Percentiles rank a stretch among this genome's conserved stretches.
These are phyloP conservation scores for Melocanna baccifera DNA, from an alignment of 176 grass and related monocot genomes.

Conservation along the genomic window DNA sequence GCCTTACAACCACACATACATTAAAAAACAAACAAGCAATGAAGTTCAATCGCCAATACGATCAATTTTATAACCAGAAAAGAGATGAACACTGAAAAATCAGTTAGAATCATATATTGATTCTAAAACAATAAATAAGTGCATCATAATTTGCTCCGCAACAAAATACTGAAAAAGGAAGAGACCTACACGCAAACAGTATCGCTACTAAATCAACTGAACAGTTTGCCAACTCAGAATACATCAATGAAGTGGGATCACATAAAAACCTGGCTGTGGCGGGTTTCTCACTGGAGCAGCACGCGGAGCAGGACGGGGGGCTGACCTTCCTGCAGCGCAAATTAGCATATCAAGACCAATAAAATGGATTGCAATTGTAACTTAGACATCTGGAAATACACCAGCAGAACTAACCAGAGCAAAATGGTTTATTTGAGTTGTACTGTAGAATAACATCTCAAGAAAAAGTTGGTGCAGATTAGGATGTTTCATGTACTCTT, in stretches of 20 bases:
- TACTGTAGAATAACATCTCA: background rate
- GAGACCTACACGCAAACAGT: background rate
- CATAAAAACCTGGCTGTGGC: slow-evolving; percentile 61
- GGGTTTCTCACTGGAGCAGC: slow-evolving; percentile 63
- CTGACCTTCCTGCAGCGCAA: slow-evolving; percentile 52
- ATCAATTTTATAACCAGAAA: background rate
- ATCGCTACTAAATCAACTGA: background rate
- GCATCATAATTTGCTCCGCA: background rate
- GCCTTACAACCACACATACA: background rate
- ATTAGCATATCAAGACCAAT: background rate
- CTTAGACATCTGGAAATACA: background rate
- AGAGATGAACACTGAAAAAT: background rate
- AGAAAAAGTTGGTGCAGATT: background rate
- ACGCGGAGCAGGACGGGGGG: slow-evolving; percentile 66
- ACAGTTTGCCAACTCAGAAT: background rate
- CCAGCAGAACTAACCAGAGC: background rate
- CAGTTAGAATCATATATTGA: background rate
- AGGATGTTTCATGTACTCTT: background rate
- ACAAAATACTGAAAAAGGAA: background rate
- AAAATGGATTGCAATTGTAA: background rate
- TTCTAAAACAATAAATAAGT: background rate
- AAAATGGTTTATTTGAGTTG: background rate
- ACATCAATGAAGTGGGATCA: background rate
- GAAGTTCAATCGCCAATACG: background rate
- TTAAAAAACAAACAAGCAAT: background rate